phyloP scores from a whole-genome alignment of 2,329 filamentous ascomycete genomes.

The Diaporthe humulicola region DNA sequence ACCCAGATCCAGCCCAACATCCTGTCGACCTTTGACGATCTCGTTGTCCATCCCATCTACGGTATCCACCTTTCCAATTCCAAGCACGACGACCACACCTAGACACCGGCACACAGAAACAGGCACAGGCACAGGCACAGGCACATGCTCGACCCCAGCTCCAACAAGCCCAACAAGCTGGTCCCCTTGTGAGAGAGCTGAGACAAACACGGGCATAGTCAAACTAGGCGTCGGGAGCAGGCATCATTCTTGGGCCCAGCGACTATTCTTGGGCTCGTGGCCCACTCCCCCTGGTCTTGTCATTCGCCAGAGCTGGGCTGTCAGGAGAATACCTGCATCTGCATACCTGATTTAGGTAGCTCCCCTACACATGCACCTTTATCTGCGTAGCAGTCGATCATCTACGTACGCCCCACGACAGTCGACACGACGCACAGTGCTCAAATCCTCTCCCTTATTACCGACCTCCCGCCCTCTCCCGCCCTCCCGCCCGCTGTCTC shows the following conservation, averaged over 20 bases:
- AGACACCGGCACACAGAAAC: neutral
- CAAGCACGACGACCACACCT: neutral
- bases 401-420: conserved; percentile 13
- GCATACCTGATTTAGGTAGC: too few species aligned
- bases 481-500: conserved; percentile 26
- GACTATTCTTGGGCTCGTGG: conserved; percentile 11
- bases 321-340: conserved; percentile 19
- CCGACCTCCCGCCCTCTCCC: conserved; percentile 19
- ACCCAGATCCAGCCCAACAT: neutral
- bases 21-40: neutral
- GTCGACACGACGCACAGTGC: conserved; percentile 22
- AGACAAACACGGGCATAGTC: conserved; percentile 7
- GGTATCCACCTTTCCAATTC: neutral
- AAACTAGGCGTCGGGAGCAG: neutral
- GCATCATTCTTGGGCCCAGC: conserved; percentile 11
- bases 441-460: conserved; percentile 23
- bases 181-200: conserved; percentile 10
- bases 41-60: neutral
- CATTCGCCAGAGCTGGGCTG: conserved; percentile 15
- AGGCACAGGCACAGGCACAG: neutral
- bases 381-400: conserved; percentile 25
- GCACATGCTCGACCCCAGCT: conserved; percentile 1
- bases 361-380: conserved; percentile 8
- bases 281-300: neutral
- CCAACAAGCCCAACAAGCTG: neutral